Conservation (phyloP, 768 basidiomycete genomes). For the Suillus occidentalis region DNA sequence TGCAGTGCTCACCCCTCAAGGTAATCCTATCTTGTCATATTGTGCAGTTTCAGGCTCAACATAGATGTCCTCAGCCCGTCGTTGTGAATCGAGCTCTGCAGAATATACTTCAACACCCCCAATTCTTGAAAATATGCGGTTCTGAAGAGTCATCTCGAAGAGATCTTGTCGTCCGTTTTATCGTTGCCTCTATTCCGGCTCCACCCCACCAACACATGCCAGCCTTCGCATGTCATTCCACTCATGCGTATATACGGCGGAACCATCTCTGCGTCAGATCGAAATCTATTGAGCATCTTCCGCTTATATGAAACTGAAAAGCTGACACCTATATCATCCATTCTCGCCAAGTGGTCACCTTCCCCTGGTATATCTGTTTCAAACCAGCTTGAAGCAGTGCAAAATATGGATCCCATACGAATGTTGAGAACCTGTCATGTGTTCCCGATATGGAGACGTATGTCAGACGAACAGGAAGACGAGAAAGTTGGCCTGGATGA, state of each 20-base stretch:
- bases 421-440: constrained; percentile 70
- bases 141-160: constrained; percentile 34
- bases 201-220: constrained; percentile 83
- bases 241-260: constrained; percentile 75
- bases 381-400: constrained; percentile 62
- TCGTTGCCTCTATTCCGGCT: constrained; percentile 70
- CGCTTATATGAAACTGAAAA: constrained; percentile 74
- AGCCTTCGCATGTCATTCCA: constrained; percentile 79
- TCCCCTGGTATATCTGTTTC: constrained; percentile 42
- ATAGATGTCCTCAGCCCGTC: constrained; percentile 48
- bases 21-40: constrained; percentile 37
- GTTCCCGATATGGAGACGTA: constrained; percentile 66
- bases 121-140: constrained; percentile 52
- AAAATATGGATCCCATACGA: constrained; percentile 63
- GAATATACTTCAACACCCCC: constrained; percentile 66
- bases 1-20: constrained; percentile 55
- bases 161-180: constrained; percentile 50
- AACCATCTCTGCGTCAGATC: constrained; percentile 65
- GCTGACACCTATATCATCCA: constrained; percentile 58
- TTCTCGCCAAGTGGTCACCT: constrained; percentile 69
- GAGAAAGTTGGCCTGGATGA: constrained; percentile 31
- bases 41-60: background rate
- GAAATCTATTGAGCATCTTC: constrained; percentile 70
- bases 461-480: constrained; percentile 38
- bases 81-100: constrained; percentile 78